Base-by-base conservation (phyloP, 176 grass and related monocot genomes). In the Zea luxurians region DNA sequence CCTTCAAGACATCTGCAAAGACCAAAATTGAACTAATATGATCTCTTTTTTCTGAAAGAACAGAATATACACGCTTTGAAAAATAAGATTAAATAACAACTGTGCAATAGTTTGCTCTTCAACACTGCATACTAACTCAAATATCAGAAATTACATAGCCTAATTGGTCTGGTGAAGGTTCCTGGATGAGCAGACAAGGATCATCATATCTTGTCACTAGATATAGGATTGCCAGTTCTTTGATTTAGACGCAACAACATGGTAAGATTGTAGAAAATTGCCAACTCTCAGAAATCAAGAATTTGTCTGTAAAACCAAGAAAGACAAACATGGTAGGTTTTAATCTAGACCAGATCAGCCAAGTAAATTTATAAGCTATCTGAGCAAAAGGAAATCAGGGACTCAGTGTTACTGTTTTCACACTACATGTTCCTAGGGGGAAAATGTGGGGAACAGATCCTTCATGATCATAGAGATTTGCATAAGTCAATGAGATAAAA, bases 1-100 rank as follows among this genome's bases (percentile, higher is more conserved):
- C 94, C 78, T 90, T 91, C 79, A 94, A 70, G 72, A 97, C 85
- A 84, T 93, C 94, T 97, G 78, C 68, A 74, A 83, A 80, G 53
- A 50, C 44, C 54, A 78, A 42, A 85, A 69, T 42, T 66, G 59
- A 77, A 63, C 52, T 55, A 18, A 38, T 45, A 82, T 85, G 55
- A 77, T 35, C 5, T 7, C 20, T 16, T 8, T 40, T 54, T 4
- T 40, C 47, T 67, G 11, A 27, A 41, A 54, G 8, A 40, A 8
- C 37, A 8, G 3, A 50, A 52, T 20, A 73, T 0, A 69, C 46
- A 70, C 2, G 0, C 7, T 74, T 65, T 18, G 13, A 36, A 16
- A 65, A 48, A 42, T 41, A 68, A 67, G 2, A 5, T 46, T 64
- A 80, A 84, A 49, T 15, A 42, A 80, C 74, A 57, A 69, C 6